Evolutionary conservation across 345 rosid species (phyloP).

Genomic region (Syzygium oleosum): DNA sequence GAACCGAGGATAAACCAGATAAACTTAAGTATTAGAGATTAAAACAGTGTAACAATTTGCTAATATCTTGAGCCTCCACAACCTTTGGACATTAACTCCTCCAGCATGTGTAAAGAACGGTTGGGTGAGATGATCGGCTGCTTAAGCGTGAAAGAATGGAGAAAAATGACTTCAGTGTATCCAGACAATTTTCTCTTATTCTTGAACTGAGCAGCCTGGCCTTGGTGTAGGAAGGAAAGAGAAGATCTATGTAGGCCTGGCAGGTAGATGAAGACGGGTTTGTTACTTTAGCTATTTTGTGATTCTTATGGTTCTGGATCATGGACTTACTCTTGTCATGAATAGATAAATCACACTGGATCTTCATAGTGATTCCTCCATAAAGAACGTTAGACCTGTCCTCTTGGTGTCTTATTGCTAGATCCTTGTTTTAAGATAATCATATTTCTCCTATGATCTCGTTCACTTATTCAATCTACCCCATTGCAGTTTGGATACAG

Average conservation of each 20-base stretch:
- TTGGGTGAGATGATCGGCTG: background rate
- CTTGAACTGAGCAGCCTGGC: background rate
- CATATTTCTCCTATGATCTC: background rate
- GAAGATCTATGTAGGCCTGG: background rate
- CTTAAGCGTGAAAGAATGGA: background rate
- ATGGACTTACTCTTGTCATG: background rate
- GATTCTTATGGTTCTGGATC: background rate
- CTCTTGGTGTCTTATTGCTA: background rate
- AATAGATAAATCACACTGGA: background rate
- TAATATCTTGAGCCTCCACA: background rate
- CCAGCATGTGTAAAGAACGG: background rate
- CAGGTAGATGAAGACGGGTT: background rate
- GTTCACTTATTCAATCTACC: background rate
- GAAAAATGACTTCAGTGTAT: background rate
- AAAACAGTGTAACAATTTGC: background rate
- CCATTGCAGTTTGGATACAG: background rate
- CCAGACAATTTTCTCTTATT: background rate
- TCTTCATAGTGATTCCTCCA: background rate
- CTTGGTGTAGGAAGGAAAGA: background rate
- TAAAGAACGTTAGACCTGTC: background rate
- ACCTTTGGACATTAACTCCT: background rate
- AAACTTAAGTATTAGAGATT: background rate
- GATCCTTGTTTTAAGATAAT: background rate
- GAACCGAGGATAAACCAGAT: background rate
- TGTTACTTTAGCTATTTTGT: background rate